Conservation (phyloP, 345 rosid genomes). For the Citrus maxima region DNA sequence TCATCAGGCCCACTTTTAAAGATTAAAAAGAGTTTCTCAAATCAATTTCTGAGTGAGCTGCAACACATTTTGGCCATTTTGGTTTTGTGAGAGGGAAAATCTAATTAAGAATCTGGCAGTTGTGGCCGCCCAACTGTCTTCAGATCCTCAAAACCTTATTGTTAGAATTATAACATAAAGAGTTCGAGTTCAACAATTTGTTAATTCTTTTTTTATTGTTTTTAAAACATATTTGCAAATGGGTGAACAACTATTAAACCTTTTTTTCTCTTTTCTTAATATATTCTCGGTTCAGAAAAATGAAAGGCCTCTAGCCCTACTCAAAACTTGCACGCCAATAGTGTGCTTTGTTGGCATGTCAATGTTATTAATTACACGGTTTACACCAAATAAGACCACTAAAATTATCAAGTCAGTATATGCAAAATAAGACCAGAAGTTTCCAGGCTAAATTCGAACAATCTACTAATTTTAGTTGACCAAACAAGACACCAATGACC, state of each 20-base stretch:
- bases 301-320: background rate
- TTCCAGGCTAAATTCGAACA: background rate
- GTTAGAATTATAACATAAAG: no score
- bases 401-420: background rate
- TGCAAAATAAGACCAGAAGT: background rate
- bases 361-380: background rate
- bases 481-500: background rate
- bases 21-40: background rate
- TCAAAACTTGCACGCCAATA: background rate
- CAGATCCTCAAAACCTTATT: background rate
- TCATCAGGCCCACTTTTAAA: background rate
- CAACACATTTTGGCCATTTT: background rate
- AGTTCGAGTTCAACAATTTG: no score
- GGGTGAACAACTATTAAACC: no score
- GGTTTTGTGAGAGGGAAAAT: background rate
- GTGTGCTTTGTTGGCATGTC: background rate
- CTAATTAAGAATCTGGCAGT: background rate
- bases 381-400: background rate
- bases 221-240: no score
- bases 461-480: background rate
- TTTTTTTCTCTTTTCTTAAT: no score
- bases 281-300: background rate
- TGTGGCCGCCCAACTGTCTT: conserved; percentile 6
- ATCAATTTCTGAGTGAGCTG: background rate
- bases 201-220: no score